Evolutionary conservation across 164 flowering plant genomes (phyloP).

Genomic region (Amborella trichopoda): DNA sequence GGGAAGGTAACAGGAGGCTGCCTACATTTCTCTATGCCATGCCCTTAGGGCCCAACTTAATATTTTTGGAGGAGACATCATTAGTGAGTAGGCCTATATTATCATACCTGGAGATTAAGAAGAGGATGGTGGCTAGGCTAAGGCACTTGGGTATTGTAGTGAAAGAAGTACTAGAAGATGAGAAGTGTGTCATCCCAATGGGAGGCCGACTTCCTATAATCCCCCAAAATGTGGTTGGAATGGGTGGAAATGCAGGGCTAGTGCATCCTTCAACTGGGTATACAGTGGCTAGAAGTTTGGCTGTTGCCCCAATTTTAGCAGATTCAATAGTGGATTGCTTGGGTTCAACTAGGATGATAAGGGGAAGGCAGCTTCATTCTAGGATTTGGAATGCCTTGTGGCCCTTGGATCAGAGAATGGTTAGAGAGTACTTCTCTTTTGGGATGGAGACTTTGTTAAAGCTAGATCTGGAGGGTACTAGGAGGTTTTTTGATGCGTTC

Average conservation of each 20-base stretch:
- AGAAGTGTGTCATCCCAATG: conserved; percentile 80
- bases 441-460: conserved; percentile 76
- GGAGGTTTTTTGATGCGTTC: conserved; percentile 71
- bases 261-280: conserved; percentile 77
- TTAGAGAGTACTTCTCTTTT: conserved; percentile 50
- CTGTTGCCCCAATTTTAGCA: conserved; percentile 34
- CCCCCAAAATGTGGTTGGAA: conserved; percentile 47
- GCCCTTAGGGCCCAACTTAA: conserved; percentile 44
- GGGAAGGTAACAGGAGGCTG: conserved; percentile 23
- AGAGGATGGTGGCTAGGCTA: conserved; percentile 63
- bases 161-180: conserved; percentile 49
- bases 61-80: conserved; percentile 74
- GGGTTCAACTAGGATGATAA: conserved; percentile 66
- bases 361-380: conserved; percentile 37
- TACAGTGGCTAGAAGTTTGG: conserved; percentile 45
- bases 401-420: conserved; percentile 33
- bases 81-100: conserved; percentile 54
- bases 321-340: conserved; percentile 48
- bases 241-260: conserved; percentile 57
- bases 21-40: conserved; percentile 76
- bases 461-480: conserved; percentile 54
- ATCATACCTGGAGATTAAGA: conserved; percentile 44
- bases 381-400: conserved; percentile 59
- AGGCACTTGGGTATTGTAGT: conserved; percentile 66
- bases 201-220: conserved; percentile 76